phyloP scores from a whole-genome alignment of 2,329 filamentous ascomycete species.

The Epichloe brachyelytri region DNA sequence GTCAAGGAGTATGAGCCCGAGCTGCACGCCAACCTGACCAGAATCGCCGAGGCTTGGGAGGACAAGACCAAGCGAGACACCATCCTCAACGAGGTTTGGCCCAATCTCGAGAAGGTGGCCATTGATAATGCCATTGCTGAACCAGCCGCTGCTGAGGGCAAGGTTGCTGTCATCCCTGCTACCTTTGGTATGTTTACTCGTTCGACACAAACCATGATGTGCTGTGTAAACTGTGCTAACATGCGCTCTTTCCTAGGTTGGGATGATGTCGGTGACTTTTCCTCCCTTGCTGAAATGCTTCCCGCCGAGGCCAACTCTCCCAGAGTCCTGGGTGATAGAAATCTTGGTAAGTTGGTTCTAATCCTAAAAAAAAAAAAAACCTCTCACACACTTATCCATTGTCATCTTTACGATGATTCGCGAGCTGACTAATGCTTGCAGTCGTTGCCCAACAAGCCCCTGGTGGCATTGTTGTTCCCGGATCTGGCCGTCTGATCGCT shows the following conservation, averaged over 20 bases:
- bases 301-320: conserved; percentile 14
- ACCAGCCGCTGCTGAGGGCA: conserved; percentile 14
- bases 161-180: conserved; percentile 15
- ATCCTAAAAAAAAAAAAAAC: not conserved
- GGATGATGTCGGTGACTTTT: conserved; percentile 17
- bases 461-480: conserved; percentile 15
- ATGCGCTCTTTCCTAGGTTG: conserved; percentile 7
- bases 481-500: conserved; percentile 14
- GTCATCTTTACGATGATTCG: not conserved
- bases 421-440: conserved; percentile 1
- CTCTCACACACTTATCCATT: no score
- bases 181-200: conserved; percentile 10
- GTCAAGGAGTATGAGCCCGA: conserved; percentile 13
- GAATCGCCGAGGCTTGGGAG: conserved; percentile 14
- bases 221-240: conserved; percentile 1
- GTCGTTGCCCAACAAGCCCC: conserved; percentile 14
- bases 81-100: conserved; percentile 14
- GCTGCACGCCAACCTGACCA: conserved; percentile 10
- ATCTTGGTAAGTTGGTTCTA: conserved; percentile 8
- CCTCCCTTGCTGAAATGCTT: conserved; percentile 15
- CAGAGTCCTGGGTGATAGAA: conserved; percentile 12
- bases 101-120: conserved; percentile 13
- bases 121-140: conserved; percentile 17
- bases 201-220: not conserved
- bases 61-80: conserved; percentile 10